Percentiles rank a stretch among this genome's conserved stretches.
Evolutionary conservation across 2,329 filamentous ascomycete species (phyloP).

Genomic region (Lasiodiplodia hormozganensis): DNA sequence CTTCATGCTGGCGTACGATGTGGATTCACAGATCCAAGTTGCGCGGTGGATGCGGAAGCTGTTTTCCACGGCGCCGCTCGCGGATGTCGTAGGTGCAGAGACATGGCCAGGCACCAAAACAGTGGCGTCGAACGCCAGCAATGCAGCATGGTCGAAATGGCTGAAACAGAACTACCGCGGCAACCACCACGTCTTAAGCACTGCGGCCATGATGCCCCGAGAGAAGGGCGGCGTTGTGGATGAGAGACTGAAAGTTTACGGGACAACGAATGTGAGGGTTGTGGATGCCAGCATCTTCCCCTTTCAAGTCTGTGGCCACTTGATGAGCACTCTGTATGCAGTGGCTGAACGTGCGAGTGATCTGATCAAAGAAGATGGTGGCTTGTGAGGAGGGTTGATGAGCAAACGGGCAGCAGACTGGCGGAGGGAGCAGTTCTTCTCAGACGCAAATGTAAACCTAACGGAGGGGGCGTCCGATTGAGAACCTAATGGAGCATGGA

Average conservation of each 20-base stretch:
- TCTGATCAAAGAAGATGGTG: slow-evolving; percentile 36
- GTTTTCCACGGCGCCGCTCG: slow-evolving; percentile 41
- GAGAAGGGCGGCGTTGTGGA: slow-evolving; percentile 42
- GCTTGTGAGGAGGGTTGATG: background rate
- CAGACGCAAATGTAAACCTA: too few species aligned
- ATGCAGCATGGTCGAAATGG: slow-evolving; percentile 35
- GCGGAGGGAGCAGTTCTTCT: too few species aligned
- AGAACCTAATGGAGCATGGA: too few species aligned
- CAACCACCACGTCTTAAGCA: slow-evolving; percentile 43
- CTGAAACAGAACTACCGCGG: slow-evolving; percentile 34
- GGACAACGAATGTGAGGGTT: slow-evolving; percentile 40
- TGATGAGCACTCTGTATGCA: slow-evolving; percentile 41
- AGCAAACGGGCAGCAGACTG: background rate
- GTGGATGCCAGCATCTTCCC: slow-evolving; percentile 43
- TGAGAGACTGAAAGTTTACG: slow-evolving; percentile 39
- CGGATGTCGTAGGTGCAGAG: slow-evolving; percentile 35
- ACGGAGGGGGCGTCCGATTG: too few species aligned
- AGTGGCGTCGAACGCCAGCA: slow-evolving; percentile 31
- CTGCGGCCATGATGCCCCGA: slow-evolving; percentile 42
- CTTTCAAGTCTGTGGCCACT: slow-evolving; percentile 42
- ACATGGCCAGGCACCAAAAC: slow-evolving; percentile 31
- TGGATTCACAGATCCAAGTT: slow-evolving; percentile 45
- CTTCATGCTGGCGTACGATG: slow-evolving; percentile 52
- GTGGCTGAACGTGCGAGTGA: slow-evolving; percentile 43
- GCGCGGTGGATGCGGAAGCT: slow-evolving; percentile 44